These are phyloP conservation scores for Sugiyamaella chiloensis DNA, from an alignment of 805 yeast genomes.

Conservation along the genomic window DNA sequence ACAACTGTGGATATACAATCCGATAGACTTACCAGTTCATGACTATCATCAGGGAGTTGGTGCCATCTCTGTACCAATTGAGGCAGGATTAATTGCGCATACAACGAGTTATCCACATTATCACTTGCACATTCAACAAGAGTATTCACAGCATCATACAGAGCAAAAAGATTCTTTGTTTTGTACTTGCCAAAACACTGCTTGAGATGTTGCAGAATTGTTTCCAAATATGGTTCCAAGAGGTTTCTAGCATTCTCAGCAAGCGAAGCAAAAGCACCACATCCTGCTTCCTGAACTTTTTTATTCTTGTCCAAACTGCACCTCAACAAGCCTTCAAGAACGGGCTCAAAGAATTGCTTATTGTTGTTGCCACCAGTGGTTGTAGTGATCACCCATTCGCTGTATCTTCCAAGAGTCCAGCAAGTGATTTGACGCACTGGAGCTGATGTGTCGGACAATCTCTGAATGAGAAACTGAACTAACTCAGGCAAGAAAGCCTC, in stretches of 20 bases:
- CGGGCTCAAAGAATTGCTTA: slow-evolving; percentile 70
- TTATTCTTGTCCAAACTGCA: slow-evolving; percentile 81
- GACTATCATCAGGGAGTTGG: slow-evolving; percentile 66
- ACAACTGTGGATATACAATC: slow-evolving; percentile 94
- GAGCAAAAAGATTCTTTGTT: slow-evolving; percentile 71
- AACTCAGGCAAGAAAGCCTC: slow-evolving; percentile 71
- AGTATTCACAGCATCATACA: slow-evolving; percentile 90
- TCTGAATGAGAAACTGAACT: slow-evolving; percentile 79
- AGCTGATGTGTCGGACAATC: slow-evolving; percentile 70
- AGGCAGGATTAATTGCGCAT: slow-evolving; percentile 65
- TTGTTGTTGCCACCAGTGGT: slow-evolving; percentile 11
- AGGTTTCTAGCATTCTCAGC: slow-evolving; percentile 70
- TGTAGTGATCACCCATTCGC: slow-evolving; percentile 68
- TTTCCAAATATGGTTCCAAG: slow-evolving; percentile 60
- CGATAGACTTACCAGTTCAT: slow-evolving; percentile 83
- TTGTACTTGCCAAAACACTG: slow-evolving; percentile 75
- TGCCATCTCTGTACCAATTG: slow-evolving; percentile 85
- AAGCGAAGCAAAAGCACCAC: slow-evolving; percentile 79
- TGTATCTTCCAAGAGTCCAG: slow-evolving; percentile 90
- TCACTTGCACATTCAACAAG: slow-evolving; percentile 74
- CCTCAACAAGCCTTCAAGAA: slow-evolving; percentile 68
- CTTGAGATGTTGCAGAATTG: slow-evolving; percentile 65
- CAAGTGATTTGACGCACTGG: slow-evolving; percentile 90
- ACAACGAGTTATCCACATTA: slow-evolving; percentile 49
- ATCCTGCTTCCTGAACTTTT: slow-evolving; percentile 94